phyloP scores from a whole-genome alignment of 371 early-diverging fungal genomes.

The Mortierella sp. region DNA sequence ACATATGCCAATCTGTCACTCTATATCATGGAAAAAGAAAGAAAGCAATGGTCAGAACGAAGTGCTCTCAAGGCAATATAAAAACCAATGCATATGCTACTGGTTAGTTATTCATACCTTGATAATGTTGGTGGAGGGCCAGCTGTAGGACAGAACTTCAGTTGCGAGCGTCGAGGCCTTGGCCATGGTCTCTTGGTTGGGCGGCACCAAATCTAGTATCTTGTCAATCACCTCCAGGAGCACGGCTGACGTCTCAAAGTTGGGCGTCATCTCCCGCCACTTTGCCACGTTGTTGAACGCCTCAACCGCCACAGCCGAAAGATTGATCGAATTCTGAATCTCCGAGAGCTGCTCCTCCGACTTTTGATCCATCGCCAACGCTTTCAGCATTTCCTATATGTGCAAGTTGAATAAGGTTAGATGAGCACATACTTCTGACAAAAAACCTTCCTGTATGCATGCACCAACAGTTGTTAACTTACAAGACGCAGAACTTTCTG shows the following conservation, averaged over 20 bases:
- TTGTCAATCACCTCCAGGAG: conserved; percentile 44
- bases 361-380: conserved; percentile 31
- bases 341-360: conserved; percentile 17
- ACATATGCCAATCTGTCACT: conserved; percentile 49
- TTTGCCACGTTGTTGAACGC: conserved; percentile 29
- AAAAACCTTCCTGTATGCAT: not conserved
- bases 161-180: conserved; percentile 40
- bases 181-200: conserved; percentile 21
- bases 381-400: conserved; percentile 37
- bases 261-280: conserved; percentile 52
- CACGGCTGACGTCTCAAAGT: conserved; percentile 42
- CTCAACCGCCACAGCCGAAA: conserved; percentile 31
- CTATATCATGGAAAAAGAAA: conserved; percentile 30
- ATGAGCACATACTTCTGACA: not conserved
- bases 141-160: conserved; percentile 34
- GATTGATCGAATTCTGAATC: conserved; percentile 33
- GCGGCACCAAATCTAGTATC: conserved; percentile 39
- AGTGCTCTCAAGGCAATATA: not conserved
- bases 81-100: not conserved
- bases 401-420: not conserved
- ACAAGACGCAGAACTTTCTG: conserved; percentile 46
- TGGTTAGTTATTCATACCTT: conserved; percentile 26
- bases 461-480: not conserved
- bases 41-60: conserved; percentile 32
- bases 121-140: conserved; percentile 25